These are phyloP conservation scores for Penicillium salamii DNA, from an alignment of 495 filamentous ascomycete species.

Conservation along the genomic window DNA sequence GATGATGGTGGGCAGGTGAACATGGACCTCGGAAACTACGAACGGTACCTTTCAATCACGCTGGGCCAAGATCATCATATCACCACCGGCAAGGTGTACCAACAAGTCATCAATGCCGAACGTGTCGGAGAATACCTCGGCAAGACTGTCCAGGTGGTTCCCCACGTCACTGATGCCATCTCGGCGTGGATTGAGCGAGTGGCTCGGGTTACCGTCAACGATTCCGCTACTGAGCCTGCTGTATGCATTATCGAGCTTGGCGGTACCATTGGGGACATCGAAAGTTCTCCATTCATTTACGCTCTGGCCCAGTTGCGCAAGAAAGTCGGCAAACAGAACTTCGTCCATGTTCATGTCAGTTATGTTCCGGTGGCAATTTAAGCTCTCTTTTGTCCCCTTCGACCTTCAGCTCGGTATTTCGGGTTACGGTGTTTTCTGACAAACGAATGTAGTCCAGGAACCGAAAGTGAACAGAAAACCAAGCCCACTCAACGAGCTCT, in stretches of 20 bases:
- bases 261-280: conserved; percentile 81
- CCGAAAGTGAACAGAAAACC: conserved; percentile 74
- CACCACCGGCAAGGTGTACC: conserved; percentile 90
- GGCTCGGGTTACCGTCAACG: conserved; percentile 77
- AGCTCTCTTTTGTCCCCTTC: not conserved
- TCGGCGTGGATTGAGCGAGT: conserved; percentile 85
- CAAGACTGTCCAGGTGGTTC: conserved; percentile 86
- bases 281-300: conserved; percentile 81
- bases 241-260: conserved; percentile 73
- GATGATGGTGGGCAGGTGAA: conserved; percentile 77
- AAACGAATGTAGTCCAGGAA: conserved; percentile 13
- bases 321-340: conserved; percentile 69
- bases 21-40: conserved; percentile 91
- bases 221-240: conserved; percentile 73
- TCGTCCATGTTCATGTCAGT: conserved; percentile 79
- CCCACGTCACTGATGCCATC: conserved; percentile 81
- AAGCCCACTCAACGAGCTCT: conserved; percentile 91
- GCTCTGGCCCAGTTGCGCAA: conserved; percentile 70
- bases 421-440: not conserved
- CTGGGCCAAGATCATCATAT: conserved; percentile 83
- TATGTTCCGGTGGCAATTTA: conserved; percentile 63
- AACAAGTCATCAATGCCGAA: conserved; percentile 73
- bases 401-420: no score
- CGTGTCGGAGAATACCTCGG: conserved; percentile 79
- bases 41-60: conserved; percentile 75